These are phyloP conservation scores for Prunus armeniaca DNA, from an alignment of 306 rosid genomes.

Conservation along the genomic window DNA sequence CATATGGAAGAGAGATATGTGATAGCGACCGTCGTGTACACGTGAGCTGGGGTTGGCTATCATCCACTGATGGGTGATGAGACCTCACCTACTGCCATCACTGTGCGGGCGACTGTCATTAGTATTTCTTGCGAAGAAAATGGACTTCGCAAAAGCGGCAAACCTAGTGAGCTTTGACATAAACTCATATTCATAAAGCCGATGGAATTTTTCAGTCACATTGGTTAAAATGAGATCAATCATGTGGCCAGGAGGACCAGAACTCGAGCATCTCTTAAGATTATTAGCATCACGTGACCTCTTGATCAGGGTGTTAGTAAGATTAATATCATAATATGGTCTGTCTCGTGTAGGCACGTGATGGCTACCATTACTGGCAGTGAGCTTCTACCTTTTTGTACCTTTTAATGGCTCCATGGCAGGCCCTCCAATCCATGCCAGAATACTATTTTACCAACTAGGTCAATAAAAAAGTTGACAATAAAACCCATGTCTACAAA, in stretches of 20 bases:
- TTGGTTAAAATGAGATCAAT: not conserved
- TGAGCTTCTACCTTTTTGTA: not conserved
- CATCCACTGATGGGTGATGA: too few relatives aligned
- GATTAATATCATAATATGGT: not conserved
- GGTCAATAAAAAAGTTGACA: too few relatives aligned
- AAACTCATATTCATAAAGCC: not conserved
- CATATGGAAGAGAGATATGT: too few relatives aligned
- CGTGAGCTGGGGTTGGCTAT: too few relatives aligned
- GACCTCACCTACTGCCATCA: too few relatives aligned
- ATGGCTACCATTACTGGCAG: not conserved
- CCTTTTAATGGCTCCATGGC: not conserved
- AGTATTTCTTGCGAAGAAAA: too few relatives aligned
- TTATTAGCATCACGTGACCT: slow-evolving; percentile 43
- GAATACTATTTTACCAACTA: too few relatives aligned
- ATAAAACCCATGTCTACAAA: too few relatives aligned
- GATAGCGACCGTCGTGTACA: too few relatives aligned
- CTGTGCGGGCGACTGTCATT: too few relatives aligned
- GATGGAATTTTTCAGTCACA: not conserved
- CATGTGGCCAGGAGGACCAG: slow-evolving; percentile 18
- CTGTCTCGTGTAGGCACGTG: slow-evolving; percentile 31
- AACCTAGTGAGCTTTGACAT: not conserved
- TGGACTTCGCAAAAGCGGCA: not conserved
- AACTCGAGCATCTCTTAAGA: slow-evolving; percentile 10
- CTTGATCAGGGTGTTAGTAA: not conserved
- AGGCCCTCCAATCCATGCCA: not conserved